These are phyloP conservation scores for Microbotryum scabiosae DNA, from an alignment of 1,284 basidiomycete species.

Conservation along the genomic window DNA sequence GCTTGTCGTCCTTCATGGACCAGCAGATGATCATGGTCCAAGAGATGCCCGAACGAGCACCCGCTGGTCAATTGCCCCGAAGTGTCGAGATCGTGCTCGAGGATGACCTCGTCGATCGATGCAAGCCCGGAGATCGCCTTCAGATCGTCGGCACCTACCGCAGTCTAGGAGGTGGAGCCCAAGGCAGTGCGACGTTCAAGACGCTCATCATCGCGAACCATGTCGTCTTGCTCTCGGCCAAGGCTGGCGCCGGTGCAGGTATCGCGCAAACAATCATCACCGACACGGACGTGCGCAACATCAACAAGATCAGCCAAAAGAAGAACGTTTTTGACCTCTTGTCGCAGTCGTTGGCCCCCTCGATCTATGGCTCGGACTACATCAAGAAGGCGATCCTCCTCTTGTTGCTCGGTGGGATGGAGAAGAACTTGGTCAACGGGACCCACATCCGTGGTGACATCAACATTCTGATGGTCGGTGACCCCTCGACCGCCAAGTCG, in stretches of 20 bases:
- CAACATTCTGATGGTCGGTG: slow-evolving; percentile 98
- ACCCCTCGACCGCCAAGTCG: slow-evolving; percentile 95
- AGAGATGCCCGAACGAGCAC: slow-evolving; percentile 98
- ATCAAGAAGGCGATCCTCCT: slow-evolving; percentile 92
- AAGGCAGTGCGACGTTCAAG: slow-evolving; percentile 72
- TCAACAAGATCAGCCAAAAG: slow-evolving; percentile 86
- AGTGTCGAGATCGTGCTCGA: slow-evolving; percentile 94
- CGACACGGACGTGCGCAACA: slow-evolving; percentile 89
- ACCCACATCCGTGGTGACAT: slow-evolving; percentile 99
- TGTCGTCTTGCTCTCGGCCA: slow-evolving; percentile 90
- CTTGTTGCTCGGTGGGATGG: slow-evolving; percentile 86
- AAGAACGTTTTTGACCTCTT: slow-evolving; percentile 79
- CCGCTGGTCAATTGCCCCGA: slow-evolving; percentile 89
- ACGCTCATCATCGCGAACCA: slow-evolving; percentile 94
- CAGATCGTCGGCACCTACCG: slow-evolving; percentile 94
- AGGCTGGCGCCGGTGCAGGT: slow-evolving; percentile 70
- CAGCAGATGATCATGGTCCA: slow-evolving; percentile 97
- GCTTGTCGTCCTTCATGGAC: slow-evolving; percentile 84
- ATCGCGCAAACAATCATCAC: slow-evolving; percentile 89
- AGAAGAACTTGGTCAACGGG: slow-evolving; percentile 96
- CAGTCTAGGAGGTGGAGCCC: slow-evolving; percentile 74
- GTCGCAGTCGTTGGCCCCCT: slow-evolving; percentile 90
- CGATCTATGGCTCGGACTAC: slow-evolving; percentile 91
- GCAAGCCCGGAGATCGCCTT: slow-evolving; percentile 95
- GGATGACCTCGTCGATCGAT: slow-evolving; percentile 92